Percentiles rank a stretch among this genome's conserved stretches.
Evolutionary conservation across 2,329 filamentous ascomycete genomes (phyloP).

Genomic region (Cladosporium austrohemisphaericum): DNA sequence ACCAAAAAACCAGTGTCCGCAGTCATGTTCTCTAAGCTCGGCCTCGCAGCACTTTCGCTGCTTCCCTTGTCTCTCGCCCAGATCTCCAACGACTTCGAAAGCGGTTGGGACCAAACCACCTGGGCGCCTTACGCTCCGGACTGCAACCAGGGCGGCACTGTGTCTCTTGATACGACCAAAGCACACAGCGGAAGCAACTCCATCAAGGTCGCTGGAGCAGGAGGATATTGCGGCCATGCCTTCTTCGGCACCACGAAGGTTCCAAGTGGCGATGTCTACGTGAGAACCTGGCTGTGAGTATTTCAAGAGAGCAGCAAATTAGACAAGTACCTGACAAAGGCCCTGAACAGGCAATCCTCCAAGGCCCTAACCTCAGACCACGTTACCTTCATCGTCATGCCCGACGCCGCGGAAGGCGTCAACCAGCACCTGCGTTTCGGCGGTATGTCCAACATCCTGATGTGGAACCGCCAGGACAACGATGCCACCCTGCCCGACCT

Average conservation of each 20-base stretch:
- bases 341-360: slow-evolving; percentile 20
- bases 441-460: slow-evolving; percentile 58
- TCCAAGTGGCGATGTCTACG: slow-evolving; percentile 56
- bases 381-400: slow-evolving; percentile 63
- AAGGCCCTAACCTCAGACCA: slow-evolving; percentile 57
- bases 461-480: slow-evolving; percentile 63
- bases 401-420: slow-evolving; percentile 52
- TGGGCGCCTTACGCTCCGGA: slow-evolving; percentile 59
- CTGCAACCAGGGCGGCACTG: slow-evolving; percentile 57
- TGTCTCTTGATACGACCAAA: slow-evolving; percentile 54
- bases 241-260: slow-evolving; percentile 59
- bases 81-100: slow-evolving; percentile 55
- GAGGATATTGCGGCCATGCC: slow-evolving; percentile 57
- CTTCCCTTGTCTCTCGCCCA: slow-evolving; percentile 50
- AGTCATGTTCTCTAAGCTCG: slow-evolving; percentile 44
- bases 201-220: slow-evolving; percentile 47
- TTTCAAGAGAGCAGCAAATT: background rate
- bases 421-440: slow-evolving; percentile 61
- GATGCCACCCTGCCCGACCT: slow-evolving; percentile 61
- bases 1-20: background rate
- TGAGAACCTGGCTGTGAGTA: slow-evolving; percentile 54
- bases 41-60: slow-evolving; percentile 43
- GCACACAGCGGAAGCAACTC: slow-evolving; percentile 57
- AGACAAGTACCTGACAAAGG: background rate
- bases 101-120: slow-evolving; percentile 53